Evolutionary conservation across 805 yeast genomes (phyloP), one percentile per base, ranked within the genome.

Genomic region (Yarrowia sp.): DNA sequence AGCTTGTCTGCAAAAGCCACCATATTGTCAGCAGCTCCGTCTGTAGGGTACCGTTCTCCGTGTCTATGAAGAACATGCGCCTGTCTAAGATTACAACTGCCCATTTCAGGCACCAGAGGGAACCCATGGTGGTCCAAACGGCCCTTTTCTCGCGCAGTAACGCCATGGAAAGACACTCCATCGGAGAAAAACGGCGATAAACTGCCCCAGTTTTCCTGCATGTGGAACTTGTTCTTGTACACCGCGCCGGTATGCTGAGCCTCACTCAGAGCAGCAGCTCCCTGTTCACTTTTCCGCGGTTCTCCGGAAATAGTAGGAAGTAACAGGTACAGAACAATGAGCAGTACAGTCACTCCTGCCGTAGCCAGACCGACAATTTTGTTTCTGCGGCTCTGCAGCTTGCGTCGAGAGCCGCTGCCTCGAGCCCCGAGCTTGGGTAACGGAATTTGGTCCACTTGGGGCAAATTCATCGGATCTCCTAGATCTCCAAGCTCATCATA

Each of bases 31-130:
- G 75, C 78, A 3, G 82, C 79, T n/a, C 80, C 78, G 2, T 72
- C 76, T 3, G 89, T 83, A 3, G 91, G 92, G 74, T 82, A 89
- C 72, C 97, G 81, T 76, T 90, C 95, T 22, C 94, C 96, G 74
- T 91, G 96, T 74, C 97, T 84, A 72, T 87, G 86, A 65, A 89
- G 78, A 26, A 89, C 78, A 72, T 89, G 92, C 10, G 89, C 91
- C 76, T 89, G 94, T 72, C 85, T 85, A 68, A 87, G 80, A 7
- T 77, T 73, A 76, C 90, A 87, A 11, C 3, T 11, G 61, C 71
- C 73, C 56, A 63, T 48, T 9, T 48, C 67, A 9, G 55, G 48
- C 40, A 63, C 42, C 56, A 63, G 46, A 8, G 67, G 67, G n/a
- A 63, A 49, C 22, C 56, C 56, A 36, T 48, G 38, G 56, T 46